Conservation (phyloP, 345 rosid genomes). For the Xanthoceras sorbifolium region DNA sequence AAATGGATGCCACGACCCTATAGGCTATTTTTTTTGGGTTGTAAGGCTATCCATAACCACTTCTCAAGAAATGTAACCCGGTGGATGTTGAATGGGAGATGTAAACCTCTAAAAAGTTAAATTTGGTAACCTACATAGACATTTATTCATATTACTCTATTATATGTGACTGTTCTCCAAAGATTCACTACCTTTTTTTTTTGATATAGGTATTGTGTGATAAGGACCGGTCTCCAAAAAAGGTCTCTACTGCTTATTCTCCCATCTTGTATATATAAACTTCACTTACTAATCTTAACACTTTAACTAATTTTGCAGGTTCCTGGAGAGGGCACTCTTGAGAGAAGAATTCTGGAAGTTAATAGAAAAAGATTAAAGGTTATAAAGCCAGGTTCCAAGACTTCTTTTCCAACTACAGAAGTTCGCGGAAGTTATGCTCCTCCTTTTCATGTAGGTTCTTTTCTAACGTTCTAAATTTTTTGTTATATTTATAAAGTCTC, state of each 20-base stretch:
- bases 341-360: constrained; percentile 86
- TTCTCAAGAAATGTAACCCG: background rate
- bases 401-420: constrained; percentile 83
- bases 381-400: constrained; percentile 93
- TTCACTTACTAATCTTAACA: background rate
- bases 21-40: background rate
- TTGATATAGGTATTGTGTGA: constrained; percentile 72
- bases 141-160: background rate
- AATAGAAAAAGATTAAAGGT: constrained; percentile 89
- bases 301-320: constrained; percentile 48
- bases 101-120: background rate
- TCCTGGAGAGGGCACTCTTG: constrained; percentile 74
- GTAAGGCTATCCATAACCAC: background rate
- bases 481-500: background rate
- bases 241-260: constrained; percentile 45
- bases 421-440: constrained; percentile 92
- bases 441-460: constrained; percentile 83
- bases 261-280: background rate
- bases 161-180: background rate
- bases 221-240: constrained; percentile 76
- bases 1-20: background rate
- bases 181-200: constrained; percentile 21
- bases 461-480: background rate
- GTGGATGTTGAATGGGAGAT: background rate
- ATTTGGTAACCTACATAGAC: background rate